These are phyloP conservation scores for Saccharomyces pastorianus DNA, from an alignment of 1,139 yeast genomes.

Conservation along the genomic window DNA sequence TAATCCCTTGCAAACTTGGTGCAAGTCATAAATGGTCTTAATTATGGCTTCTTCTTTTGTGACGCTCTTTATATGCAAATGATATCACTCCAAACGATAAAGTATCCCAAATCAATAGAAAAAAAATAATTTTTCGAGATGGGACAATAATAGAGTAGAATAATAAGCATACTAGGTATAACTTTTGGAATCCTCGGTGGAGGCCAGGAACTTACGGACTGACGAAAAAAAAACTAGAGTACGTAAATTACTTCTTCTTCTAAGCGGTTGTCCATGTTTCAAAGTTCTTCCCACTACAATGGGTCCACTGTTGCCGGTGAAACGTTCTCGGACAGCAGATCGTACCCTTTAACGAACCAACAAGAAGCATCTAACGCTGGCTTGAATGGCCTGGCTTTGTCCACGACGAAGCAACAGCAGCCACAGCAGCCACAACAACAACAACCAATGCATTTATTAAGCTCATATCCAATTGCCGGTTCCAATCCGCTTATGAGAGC, in stretches of 20 bases:
- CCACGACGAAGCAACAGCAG: background rate
- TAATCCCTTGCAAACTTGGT: too few species aligned
- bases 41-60: background rate
- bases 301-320: background rate
- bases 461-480: conserved; percentile 1
- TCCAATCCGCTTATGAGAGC: background rate
- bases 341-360: background rate
- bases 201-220: background rate
- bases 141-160: background rate
- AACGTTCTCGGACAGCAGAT: background rate
- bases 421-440: background rate
- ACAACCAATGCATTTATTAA: background rate
- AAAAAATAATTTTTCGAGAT: background rate
- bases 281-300: background rate
- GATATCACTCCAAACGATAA: too few species aligned
- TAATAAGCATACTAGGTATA: background rate
- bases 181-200: background rate
- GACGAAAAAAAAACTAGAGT: background rate
- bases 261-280: background rate
- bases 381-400: background rate
- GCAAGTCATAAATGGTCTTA: too few species aligned
- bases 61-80: background rate
- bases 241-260: background rate
- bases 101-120: too few species aligned
- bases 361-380: background rate